These are phyloP conservation scores for Moniliophthora roreri DNA, from an alignment of 1,284 basidiomycete species.

Conservation along the genomic window DNA sequence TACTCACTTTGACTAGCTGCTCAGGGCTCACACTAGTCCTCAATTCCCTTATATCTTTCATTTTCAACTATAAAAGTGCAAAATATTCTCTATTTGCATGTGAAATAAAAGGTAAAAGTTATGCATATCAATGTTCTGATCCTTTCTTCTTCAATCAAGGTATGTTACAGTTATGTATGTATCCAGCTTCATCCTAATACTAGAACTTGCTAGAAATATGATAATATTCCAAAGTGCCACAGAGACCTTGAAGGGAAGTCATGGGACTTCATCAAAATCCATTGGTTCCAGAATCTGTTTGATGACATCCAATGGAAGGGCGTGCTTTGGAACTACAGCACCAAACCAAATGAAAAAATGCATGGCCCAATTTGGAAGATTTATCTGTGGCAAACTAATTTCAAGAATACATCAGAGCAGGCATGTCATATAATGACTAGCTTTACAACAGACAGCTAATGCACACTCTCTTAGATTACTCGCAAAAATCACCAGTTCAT, in stretches of 20 bases:
- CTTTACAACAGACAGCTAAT: too few species aligned
- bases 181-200: too few species aligned
- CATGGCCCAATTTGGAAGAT: conserved; percentile 28
- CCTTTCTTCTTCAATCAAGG: too few species aligned
- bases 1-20: too few species aligned
- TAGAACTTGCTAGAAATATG: conserved; percentile 17
- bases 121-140: too few species aligned
- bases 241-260: conserved; percentile 18
- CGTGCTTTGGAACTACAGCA: conserved; percentile 29
- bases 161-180: too few species aligned
- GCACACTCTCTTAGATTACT: too few species aligned
- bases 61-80: too few species aligned
- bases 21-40: too few species aligned
- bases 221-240: conserved; percentile 14
- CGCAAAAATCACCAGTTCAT: background rate
- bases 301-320: conserved; percentile 34
- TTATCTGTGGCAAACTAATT: conserved; percentile 30
- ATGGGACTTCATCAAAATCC: conserved; percentile 37
- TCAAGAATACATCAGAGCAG: conserved; percentile 31
- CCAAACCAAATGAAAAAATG: conserved; percentile 30
- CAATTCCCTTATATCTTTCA: too few species aligned
- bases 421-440: conserved; percentile 14
- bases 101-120: too few species aligned
- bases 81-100: too few species aligned
- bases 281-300: conserved; percentile 29